Conservation (phyloP, 805 yeast species). For the Candida anglica region DNA sequence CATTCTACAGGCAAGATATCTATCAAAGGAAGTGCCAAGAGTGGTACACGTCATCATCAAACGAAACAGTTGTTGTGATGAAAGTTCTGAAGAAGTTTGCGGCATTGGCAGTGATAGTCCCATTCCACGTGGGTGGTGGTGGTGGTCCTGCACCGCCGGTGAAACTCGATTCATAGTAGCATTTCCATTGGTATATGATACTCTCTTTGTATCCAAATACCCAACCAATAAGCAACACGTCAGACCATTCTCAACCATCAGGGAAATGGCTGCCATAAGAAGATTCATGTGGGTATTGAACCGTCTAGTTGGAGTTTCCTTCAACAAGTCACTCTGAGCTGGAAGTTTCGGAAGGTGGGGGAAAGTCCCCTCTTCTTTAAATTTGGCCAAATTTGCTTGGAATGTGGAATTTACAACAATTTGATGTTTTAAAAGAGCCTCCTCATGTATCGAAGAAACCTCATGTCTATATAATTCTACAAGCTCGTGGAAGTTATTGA, state of each 20-base stretch:
- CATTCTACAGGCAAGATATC: no score
- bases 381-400: slow-evolving; percentile 15
- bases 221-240: slow-evolving; percentile 31
- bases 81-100: no score
- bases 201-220: slow-evolving; percentile 24
- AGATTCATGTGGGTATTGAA: slow-evolving; percentile 26
- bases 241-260: no score
- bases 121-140: no score
- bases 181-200: no score
- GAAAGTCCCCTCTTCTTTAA: slow-evolving; percentile 17
- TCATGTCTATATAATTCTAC: slow-evolving; percentile 32
- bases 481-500: slow-evolving; percentile 31
- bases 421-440: slow-evolving; percentile 26
- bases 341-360: slow-evolving; percentile 27
- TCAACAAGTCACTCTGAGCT: slow-evolving; percentile 19
- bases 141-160: no score
- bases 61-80: no score
- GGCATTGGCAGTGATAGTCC: no score
- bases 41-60: no score
- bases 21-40: no score
- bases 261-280: no score
- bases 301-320: slow-evolving; percentile 26
- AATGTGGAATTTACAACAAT: slow-evolving; percentile 19
- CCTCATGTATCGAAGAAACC: slow-evolving; percentile 29
- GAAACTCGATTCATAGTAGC: no score